Base-by-base conservation (phyloP, 164 flowering plant genomes). In the Berberis thunbergii region DNA sequence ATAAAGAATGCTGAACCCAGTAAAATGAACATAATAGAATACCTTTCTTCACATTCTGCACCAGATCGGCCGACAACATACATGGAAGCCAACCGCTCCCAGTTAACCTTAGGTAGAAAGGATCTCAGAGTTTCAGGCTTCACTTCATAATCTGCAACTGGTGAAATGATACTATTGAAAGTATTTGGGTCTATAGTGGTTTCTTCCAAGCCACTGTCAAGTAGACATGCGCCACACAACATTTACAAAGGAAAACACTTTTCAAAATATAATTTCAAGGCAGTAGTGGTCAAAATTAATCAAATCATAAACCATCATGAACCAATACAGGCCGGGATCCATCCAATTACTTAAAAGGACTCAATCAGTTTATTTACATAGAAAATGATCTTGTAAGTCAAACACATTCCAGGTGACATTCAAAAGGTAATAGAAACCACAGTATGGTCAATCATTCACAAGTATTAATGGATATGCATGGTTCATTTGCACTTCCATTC, bases 1-100 rank as follows among this genome's bases (percentile, higher is more conserved):
- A 26, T 26, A 26, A 26, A 26, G 26, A 26, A 26, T 26, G 26
- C 26, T 26, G 26, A 26, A 26, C 26, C 26, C 26, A 26, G 26
- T 26, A 26, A 26, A 26, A 26, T 26, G 26, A 26, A 26, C 26
- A 26, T 26, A 26, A 26, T 26, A 48, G 9, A 1, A 48, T 80
- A 94, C 99, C 88, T 88, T 68, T 87, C 76, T 78, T 83, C 80
- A 80, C 99, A 94, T 80, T 94, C 99, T 59, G 86, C 83, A 73
- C 91, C 97, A 69, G 88, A 76, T 38, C 79, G 93, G 45, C 86
- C 83, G 49, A 60, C 59, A 43, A 78, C 70, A 73, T 90, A 79
- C 72, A 66, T 74, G 64, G 86, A 82, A 45, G 93, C 91, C 72
- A 91, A 69, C 45, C 75, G 75, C 43, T 88, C 75, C 97, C 97